Evolutionary conservation across 2,329 filamentous ascomycete species (phyloP), one percentile per base, ranked within the genome.

Genomic region (Coniochaeta sp.): DNA sequence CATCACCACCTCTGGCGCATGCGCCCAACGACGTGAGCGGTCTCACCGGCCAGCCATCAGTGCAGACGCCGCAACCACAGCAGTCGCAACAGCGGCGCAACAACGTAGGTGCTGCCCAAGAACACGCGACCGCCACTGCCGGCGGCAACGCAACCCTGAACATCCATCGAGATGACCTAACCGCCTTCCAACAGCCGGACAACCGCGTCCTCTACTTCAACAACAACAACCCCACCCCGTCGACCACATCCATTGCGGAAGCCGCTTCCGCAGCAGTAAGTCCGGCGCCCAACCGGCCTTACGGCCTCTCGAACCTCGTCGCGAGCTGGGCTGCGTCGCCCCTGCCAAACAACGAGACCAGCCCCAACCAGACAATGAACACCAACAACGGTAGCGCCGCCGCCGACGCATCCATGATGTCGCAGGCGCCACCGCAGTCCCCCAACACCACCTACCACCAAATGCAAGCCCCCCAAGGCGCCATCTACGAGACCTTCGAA

Each of bases 401-500:
- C 63, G 74, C 73, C 17, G 34, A 38, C 54, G 24, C 28, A 14
- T 16, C 54, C 28, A 56, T 56, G 30, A 36, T 56, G 54, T 22
- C 54, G 17, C 54, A 56, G 17, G 6, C 19, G 12, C 30, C 22
- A 38, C 30, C 30, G 9, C 34, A 24, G 38, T 28, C 54, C 54
- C 28, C 54, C 77, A 62, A 79, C 79, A 65, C 77, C 75, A 65
- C 77, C 75, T 79, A 50, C 80, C 83, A 44, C 83, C 83, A 57
- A 22, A 52, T 52, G 47, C 47, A 52, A n/a, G 22, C 22, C 5
- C 47, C 47, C 22, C 81, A 82, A 57, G 83, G 86, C 69, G 82
- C 81, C 64, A 85, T 86, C 69, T 86, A 82, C 63, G 75, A 79
- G 55, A 79, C 77, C 58, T 86, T 86, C 63, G 83, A 86, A 32